phyloP scores from a whole-genome alignment of 805 yeast genomes.

The Suhomyces emberorum region DNA sequence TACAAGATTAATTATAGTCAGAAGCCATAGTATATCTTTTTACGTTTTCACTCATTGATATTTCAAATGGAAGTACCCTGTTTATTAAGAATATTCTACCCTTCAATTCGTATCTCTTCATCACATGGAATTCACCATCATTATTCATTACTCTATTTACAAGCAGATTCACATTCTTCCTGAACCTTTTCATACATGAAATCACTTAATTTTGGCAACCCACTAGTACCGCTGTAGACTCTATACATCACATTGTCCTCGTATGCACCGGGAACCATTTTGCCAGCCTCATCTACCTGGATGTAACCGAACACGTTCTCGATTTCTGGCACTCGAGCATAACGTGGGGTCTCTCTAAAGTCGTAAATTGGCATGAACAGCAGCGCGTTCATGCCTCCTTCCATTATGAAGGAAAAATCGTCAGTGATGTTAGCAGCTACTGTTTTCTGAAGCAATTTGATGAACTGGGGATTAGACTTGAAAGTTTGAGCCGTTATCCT shows the following conservation, averaged over 20 bases:
- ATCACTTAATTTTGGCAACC: conserved; percentile 53
- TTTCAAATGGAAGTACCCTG: too few species aligned
- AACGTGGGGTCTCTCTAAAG: conserved; percentile 59
- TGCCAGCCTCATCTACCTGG: conserved; percentile 51
- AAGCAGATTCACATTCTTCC: conserved; percentile 3
- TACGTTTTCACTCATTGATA: too few species aligned
- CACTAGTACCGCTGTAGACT: conserved; percentile 42
- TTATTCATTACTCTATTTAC: not conserved
- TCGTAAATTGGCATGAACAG: conserved; percentile 71
- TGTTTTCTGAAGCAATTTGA: conserved; percentile 24
- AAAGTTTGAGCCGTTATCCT: conserved; percentile 21
- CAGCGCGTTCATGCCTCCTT: conserved; percentile 50
- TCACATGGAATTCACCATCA: too few species aligned
- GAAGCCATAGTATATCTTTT: too few species aligned
- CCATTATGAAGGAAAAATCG: conserved; percentile 55
- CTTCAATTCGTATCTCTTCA: too few species aligned
- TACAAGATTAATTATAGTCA: too few species aligned
- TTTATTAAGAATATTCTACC: too few species aligned
- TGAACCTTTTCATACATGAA: conserved; percentile 40
- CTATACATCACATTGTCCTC: conserved; percentile 61
- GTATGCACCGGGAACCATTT: conserved; percentile 52
- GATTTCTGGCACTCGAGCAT: conserved; percentile 65
- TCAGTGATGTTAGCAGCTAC: conserved; percentile 24
- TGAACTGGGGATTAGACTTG: conserved; percentile 24
- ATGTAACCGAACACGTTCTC: conserved; percentile 73